Base-by-base conservation (phyloP, 306 rosid genomes). In the Macrotyloma uniflorum region DNA sequence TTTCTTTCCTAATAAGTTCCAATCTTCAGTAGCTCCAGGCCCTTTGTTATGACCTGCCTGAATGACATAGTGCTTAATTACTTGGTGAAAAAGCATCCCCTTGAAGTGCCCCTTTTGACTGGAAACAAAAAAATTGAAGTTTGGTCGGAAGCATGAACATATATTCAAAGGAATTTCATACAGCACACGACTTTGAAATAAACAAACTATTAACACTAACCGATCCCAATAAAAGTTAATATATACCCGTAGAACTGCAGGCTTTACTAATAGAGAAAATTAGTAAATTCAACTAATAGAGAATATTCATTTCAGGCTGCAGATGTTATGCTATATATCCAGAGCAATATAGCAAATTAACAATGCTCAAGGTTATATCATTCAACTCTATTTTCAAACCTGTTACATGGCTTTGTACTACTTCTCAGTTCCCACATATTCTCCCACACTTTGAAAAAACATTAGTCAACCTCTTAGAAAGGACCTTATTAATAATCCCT, bases 71-170 rank as follows among this genome's bases (percentile, higher is more conserved):
- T 93, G 87, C 75, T 93, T 93, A 65, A 93, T 87, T 79, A 93
- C 98, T 33, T 81, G 96, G 63, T 87, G 88, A 76, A 93, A 93
- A 67, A 64, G 85, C 97, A 90, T 91, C 58, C 93, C 92, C 76
- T 86, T 88, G 78, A 91, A 93, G 82, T 83, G 90, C 45, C 91
- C 90, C 57, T 91, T 91, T 84, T 93, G 98, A 81, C 97, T 91
- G 93, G 59, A 85, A 86, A 71, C 67, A 4, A 61, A 7, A 59
- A 59, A 24, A 66, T 51, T 62, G 23, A 14, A 64, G 47, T 61
- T 77, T 11, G 78, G 18, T 20, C 59, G 70, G 35, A 67, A 77
- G 49, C 51, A 66, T 11, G 7, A 66, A 28, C 0, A 18, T 66
- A 66, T 19, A 38, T 36, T 9, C 32, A 65, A 19, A 65, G 51